Evolutionary conservation across 2,329 filamentous ascomycete genomes (phyloP).

Genomic region (Talaromyces sp.): DNA sequence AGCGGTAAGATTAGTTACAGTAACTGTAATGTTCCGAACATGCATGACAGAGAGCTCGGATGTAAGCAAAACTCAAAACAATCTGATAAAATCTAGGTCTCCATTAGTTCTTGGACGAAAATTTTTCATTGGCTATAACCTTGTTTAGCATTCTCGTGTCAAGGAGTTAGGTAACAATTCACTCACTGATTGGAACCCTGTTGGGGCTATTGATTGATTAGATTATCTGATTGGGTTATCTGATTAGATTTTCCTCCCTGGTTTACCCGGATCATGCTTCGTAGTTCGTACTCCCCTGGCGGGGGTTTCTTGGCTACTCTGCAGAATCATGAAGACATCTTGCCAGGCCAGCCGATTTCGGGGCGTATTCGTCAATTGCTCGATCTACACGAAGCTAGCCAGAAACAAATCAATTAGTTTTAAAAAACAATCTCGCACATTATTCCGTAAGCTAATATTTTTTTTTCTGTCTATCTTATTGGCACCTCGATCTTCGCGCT

Average conservation of each 20-base stretch:
- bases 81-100: constrained; percentile 4
- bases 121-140: not conserved
- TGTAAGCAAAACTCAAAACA: not conserved
- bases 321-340: not conserved
- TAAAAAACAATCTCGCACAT: not conserved
- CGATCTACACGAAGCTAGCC: not conserved
- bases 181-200: not conserved
- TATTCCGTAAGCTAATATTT: not conserved
- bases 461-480: not conserved
- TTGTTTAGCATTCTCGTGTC: not conserved
- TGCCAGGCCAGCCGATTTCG: not conserved
- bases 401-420: not conserved
- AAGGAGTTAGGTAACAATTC: not conserved
- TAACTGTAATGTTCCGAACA: not conserved
- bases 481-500: not conserved
- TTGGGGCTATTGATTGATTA: constrained; percentile 6
- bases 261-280: not conserved
- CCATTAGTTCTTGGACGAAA: not conserved
- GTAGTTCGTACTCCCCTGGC: not conserved
- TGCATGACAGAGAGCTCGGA: not conserved
- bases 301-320: not conserved
- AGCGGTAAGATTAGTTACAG: not conserved
- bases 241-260: not conserved
- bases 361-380: not conserved
- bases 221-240: constrained; percentile 4